A percentile compares a stretch with the other conserved stretches of the same genome.
Evolutionary conservation across 306 rosid species (phyloP).

Genomic region (Vicia villosa): DNA sequence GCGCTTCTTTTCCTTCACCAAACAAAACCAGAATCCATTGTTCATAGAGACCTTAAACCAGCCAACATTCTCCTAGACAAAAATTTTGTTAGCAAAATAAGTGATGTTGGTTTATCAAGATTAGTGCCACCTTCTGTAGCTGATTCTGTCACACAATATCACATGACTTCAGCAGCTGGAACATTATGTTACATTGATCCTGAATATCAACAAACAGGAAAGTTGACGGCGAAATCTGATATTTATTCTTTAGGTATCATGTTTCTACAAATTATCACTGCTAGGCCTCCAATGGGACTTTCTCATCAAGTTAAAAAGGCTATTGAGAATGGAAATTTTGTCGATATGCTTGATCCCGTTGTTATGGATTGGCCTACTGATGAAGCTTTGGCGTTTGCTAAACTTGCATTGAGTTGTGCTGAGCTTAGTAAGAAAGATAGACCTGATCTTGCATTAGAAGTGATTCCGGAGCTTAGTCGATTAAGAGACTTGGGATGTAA

Average conservation of each 20-base stretch:
- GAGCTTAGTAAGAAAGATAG: constrained; percentile 87
- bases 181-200: constrained; percentile 97
- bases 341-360: constrained; percentile 67
- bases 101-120: constrained; percentile 93
- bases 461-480: constrained; percentile 75
- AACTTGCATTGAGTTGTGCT: constrained; percentile 67
- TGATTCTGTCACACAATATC: constrained; percentile 76
- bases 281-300: constrained; percentile 79
- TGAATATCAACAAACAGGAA: constrained; percentile 83
- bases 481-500: constrained; percentile 58
- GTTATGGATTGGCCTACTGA: constrained; percentile 78
- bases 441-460: constrained; percentile 71
- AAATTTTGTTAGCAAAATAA: constrained; percentile 78
- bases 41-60: constrained; percentile 94
- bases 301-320: constrained; percentile 76
- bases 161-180: constrained; percentile 92
- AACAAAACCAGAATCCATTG: constrained; percentile 89
- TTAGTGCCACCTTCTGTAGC: constrained; percentile 77
- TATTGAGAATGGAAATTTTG: constrained; percentile 60
- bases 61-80: constrained; percentile 86
- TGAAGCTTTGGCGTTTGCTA: constrained; percentile 67
- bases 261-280: constrained; percentile 85
- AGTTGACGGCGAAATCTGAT: constrained; percentile 81
- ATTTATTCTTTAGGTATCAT: constrained; percentile 79
- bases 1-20: constrained; percentile 94